A percentile compares a stretch with the other conserved stretches of the same genome.
phyloP scores from a whole-genome alignment of 768 basidiomycete genomes.

The Lactifluus hygrophoroides region DNA sequence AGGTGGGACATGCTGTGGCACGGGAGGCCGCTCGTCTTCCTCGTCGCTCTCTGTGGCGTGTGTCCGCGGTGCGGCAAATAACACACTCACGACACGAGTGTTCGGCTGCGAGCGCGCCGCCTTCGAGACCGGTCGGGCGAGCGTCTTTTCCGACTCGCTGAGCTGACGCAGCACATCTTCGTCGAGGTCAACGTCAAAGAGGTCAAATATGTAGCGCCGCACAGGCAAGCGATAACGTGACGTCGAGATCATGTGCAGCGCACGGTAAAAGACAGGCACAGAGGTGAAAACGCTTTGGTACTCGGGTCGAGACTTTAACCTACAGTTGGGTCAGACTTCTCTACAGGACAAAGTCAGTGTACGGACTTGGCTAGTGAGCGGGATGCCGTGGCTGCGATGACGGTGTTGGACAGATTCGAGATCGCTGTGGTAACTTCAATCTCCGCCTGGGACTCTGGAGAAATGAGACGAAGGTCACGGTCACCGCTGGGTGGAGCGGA shows the following conservation, averaged over 20 bases:
- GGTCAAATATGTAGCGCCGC: conserved; percentile 83
- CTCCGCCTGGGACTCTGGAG: conserved; percentile 62
- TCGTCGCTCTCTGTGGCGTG: conserved; percentile 19
- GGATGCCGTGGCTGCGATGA: conserved; percentile 92
- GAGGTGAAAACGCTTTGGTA: conserved; percentile 73
- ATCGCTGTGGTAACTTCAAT: conserved; percentile 82
- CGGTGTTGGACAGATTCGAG: conserved; percentile 90
- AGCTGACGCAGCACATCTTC: conserved; percentile 49
- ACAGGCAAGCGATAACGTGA: conserved; percentile 89
- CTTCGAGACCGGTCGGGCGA: conserved; percentile 34
- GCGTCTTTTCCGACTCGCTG: conserved; percentile 39
- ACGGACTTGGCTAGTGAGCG: conserved; percentile 74
- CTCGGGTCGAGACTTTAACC: conserved; percentile 71
- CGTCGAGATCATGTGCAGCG: conserved; percentile 78
- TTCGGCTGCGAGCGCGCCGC: conserved; percentile 7
- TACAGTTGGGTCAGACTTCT: conserved; percentile 24
- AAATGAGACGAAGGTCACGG: conserved; percentile 42
- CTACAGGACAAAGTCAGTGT: not conserved
- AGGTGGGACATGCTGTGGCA: conserved; percentile 6
- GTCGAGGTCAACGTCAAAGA: conserved; percentile 81
- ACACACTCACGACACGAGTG: conserved; percentile 16
- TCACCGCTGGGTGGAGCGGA: conserved; percentile 27
- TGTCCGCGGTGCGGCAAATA: conserved; percentile 18
- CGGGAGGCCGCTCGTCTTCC: conserved; percentile 13
- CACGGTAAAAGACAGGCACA: conserved; percentile 72